Percentiles rank a stretch among this genome's conserved stretches.
phyloP scores from a whole-genome alignment of 257 asterid species.

The Verbena officinalis region DNA sequence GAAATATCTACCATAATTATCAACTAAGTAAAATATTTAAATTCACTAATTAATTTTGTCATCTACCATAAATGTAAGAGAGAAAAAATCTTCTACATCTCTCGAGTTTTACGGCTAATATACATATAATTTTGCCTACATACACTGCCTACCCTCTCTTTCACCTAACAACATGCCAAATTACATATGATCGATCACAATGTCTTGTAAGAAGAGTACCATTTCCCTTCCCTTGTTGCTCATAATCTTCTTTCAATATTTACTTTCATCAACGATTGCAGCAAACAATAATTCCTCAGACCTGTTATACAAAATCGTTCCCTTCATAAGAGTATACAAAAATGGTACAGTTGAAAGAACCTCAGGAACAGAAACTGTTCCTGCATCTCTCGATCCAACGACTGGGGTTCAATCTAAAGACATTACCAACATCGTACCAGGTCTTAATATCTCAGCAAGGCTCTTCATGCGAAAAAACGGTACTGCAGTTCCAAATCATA shows the following conservation, averaged over 20 bases:
- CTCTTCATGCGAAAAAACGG: slow-evolving; percentile 40
- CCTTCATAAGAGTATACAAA: slow-evolving; percentile 36
- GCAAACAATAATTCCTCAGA: not conserved
- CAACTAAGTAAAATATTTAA: no score
- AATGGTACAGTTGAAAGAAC: slow-evolving; percentile 44
- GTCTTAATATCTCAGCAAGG: slow-evolving; percentile 39
- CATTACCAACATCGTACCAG: slow-evolving; percentile 31
- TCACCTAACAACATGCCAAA: no score
- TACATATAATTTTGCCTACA: no score
- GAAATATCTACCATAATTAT: no score
- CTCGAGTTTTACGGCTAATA: no score
- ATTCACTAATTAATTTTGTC: no score
- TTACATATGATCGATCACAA: no score
- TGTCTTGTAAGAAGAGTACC: no score
- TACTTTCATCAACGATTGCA: not conserved
- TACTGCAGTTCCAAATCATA: slow-evolving; percentile 7
- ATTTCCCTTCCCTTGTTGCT: not conserved
- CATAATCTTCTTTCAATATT: not conserved
- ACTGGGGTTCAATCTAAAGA: slow-evolving; percentile 44
- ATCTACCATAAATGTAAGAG: no score
- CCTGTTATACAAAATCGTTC: slow-evolving; percentile 32
- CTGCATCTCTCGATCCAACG: slow-evolving; percentile 33
- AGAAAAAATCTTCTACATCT: no score
- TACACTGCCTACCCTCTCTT: no score
- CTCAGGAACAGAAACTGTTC: slow-evolving; percentile 29